phyloP scores from a whole-genome alignment of 2,329 filamentous ascomycete genomes.

The Cladobotryum protrusum region DNA sequence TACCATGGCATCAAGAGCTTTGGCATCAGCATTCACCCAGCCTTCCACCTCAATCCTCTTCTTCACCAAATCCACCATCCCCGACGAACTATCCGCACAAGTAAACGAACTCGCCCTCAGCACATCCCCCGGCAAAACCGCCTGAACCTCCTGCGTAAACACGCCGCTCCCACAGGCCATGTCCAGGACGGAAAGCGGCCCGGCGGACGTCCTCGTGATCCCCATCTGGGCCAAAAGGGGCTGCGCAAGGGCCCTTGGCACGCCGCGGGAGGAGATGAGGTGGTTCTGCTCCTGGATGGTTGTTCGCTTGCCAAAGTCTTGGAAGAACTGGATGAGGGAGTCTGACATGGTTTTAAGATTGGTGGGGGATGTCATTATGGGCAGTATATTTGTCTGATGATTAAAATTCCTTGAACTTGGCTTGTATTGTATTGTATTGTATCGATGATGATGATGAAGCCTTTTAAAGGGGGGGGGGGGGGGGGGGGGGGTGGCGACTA shows the following conservation, averaged over 20 bases:
- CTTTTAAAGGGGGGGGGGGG: no score
- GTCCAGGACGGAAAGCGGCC: slow-evolving; percentile 40
- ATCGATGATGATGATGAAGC: not conserved
- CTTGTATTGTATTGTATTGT: not conserved
- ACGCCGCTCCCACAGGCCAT: slow-evolving; percentile 48
- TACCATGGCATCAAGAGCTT: slow-evolving; percentile 42
- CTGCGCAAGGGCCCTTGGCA: slow-evolving; percentile 15
- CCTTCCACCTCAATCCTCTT: slow-evolving; percentile 32
- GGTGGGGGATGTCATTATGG: no score
- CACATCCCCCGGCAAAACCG: slow-evolving; percentile 29
- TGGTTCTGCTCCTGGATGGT: slow-evolving; percentile 7
- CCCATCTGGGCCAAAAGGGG: slow-evolving; percentile 22
- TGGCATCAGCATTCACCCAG: slow-evolving; percentile 41
- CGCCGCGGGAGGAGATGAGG: slow-evolving; percentile 10
- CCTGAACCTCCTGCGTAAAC: slow-evolving; percentile 39
- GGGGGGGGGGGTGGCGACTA: not conserved
- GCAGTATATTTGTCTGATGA: no score
- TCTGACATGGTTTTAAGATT: no score
- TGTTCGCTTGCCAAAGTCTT: slow-evolving; percentile 1
- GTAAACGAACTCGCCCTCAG: slow-evolving; percentile 39
- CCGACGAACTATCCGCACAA: slow-evolving; percentile 42
- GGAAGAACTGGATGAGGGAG: slow-evolving; percentile 9
- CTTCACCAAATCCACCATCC: slow-evolving; percentile 35
- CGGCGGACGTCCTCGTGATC: slow-evolving; percentile 12
- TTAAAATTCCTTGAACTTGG: no score